Evolutionary conservation across 352 stramenopile genomes (phyloP), one percentile per base, ranked within the genome.

Genomic region (Pythium biforme): DNA sequence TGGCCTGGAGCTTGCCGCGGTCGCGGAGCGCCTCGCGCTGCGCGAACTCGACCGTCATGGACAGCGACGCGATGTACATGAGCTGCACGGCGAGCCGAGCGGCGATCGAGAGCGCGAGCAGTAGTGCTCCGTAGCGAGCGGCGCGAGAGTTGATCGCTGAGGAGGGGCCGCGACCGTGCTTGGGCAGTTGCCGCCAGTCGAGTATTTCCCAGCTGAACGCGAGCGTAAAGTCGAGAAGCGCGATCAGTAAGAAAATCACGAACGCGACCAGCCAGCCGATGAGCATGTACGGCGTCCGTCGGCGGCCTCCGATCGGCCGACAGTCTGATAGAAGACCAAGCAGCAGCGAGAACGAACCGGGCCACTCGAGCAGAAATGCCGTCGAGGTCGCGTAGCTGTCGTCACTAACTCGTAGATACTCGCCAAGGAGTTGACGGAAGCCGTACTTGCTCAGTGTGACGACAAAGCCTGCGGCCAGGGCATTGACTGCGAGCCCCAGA

Each of bases 291-390:
- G 87, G 74, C 59, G 94, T 96, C 17, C 89, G 73, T 20, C 83
- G 86, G 31, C 81, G 88, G 9, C 89, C 85, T 31, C 73, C 79
- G 23, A 97, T 77, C 15, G 90, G 83, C 14, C 86, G 69, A 39
- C 74, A 92, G 68, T 97, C 90, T 19, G 76, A 91, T 11, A 94
- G 51, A 22, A 97, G 77, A 25, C 89, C 90, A 49, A 95, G 74
- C 17, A 96, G 66, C 7, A 97, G 77, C 4, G 90, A 86, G 26
- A 95, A 77, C 0, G 77, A 76, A 11, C 75, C 84, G 2, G 83
- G 74, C 64, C 94, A 88, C 22, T 94, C 71, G 20, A 96, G 68
- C 23, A 83, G 86, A 34, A 76, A 71, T 39, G 73, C 76, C 45
- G 76, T 58, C n/a, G 88, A 72, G 3, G 74, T 71, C 10, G 71